Evolutionary conservation across 108 stramenopile genomes (phyloP).

Genomic region (Mediolabrus comicus): DNA sequence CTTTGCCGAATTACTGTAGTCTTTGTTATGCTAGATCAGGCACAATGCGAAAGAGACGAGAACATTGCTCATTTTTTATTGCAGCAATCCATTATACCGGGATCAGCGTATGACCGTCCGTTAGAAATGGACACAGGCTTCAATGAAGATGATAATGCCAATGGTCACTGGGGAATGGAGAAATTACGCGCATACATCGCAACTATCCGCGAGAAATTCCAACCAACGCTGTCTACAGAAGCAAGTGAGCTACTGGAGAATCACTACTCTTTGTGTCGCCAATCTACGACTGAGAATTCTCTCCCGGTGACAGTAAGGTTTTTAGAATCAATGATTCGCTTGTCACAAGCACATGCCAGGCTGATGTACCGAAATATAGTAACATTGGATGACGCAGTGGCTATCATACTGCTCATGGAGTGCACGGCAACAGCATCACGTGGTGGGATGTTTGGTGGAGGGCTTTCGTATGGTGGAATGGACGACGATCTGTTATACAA

Average conservation of each 20-base stretch:
- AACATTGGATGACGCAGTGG: conserved; percentile 75
- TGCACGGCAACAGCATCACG: conserved; percentile 50
- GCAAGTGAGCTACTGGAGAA: conserved; percentile 75
- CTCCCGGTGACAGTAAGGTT: conserved; percentile 90
- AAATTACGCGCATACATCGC: conserved; percentile 91
- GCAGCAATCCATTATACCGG: conserved; percentile 77
- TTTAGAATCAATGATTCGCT: conserved; percentile 90
- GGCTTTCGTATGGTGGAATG: conserved; percentile 1
- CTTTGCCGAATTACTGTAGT: background rate
- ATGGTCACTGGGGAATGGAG: conserved; percentile 78
- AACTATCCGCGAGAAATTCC: conserved; percentile 75
- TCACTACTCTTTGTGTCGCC: conserved; percentile 80
- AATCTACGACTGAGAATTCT: conserved; percentile 48
- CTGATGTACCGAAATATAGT: conserved; percentile 88
- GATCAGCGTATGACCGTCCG: conserved; percentile 38
- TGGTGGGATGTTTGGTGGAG: conserved; percentile 18
- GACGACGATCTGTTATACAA: conserved; percentile 21
- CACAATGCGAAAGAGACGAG: conserved; percentile 63
- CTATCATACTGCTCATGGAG: conserved; percentile 86
- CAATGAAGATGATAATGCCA: conserved; percentile 20
- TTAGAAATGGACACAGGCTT: conserved; percentile 16
- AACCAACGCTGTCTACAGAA: conserved; percentile 69
- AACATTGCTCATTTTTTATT: conserved; percentile 88
- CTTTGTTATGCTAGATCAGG: conserved; percentile 84
- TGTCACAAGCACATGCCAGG: conserved; percentile 95